Evolutionary conservation across 768 basidiomycete genomes (phyloP).

Genomic region (Leccinum incarnatum): DNA sequence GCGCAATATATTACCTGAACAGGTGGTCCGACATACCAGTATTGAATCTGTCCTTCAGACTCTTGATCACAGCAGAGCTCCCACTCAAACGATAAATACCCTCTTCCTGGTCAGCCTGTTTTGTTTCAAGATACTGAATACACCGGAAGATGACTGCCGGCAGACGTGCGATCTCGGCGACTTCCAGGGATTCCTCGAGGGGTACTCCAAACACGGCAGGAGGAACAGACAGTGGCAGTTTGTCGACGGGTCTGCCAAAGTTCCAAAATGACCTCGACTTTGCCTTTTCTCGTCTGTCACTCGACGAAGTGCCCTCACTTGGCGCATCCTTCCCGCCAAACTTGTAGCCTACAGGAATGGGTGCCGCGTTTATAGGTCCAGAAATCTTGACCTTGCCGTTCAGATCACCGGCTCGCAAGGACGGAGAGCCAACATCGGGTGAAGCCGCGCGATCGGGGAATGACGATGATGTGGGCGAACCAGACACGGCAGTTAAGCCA

Average conservation of each 20-base stretch:
- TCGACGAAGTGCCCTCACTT: slow-evolving; percentile 39
- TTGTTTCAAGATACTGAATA: slow-evolving; percentile 92
- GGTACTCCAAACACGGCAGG: slow-evolving; percentile 88
- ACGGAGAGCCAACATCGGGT: slow-evolving; percentile 51
- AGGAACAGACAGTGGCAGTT: slow-evolving; percentile 40
- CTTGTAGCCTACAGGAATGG: slow-evolving; percentile 86
- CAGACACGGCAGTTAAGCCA: slow-evolving; percentile 46
- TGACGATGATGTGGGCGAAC: slow-evolving; percentile 42
- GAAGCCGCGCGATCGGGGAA: slow-evolving; percentile 38
- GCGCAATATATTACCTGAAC: slow-evolving; percentile 4
- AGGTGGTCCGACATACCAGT: slow-evolving; percentile 49
- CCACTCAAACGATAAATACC: slow-evolving; percentile 96
- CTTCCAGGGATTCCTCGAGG: slow-evolving; percentile 81
- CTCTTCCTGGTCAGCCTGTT: slow-evolving; percentile 94
- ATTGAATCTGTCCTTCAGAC: slow-evolving; percentile 91
- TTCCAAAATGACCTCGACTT: slow-evolving; percentile 94
- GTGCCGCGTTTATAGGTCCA: slow-evolving; percentile 79
- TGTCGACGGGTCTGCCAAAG: slow-evolving; percentile 67
- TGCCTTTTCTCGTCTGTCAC: slow-evolving; percentile 84
- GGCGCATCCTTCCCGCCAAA: slow-evolving; percentile 76
- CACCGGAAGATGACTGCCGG: slow-evolving; percentile 95
- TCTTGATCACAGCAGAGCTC: slow-evolving; percentile 93
- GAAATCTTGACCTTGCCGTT: slow-evolving; percentile 82
- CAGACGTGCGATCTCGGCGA: slow-evolving; percentile 85
- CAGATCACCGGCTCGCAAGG: slow-evolving; percentile 49